Evolutionary conservation across 345 rosid genomes (phyloP).

Genomic region (Acer negundo): DNA sequence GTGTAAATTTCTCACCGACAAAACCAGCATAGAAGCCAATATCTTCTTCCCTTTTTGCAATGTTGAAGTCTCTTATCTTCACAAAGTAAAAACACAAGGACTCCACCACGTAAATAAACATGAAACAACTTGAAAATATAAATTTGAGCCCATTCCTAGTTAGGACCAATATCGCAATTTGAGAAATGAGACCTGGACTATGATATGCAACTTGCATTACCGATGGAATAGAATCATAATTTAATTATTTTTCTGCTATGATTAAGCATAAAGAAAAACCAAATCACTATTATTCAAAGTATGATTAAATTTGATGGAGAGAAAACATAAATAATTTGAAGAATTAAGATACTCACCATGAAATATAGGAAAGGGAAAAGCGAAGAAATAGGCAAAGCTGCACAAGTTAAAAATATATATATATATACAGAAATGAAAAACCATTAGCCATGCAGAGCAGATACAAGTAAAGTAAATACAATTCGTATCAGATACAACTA

Average conservation of each 20-base stretch:
- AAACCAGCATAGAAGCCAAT: conserved; percentile 89
- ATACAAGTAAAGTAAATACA: background rate
- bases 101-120: background rate
- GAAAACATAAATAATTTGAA: background rate
- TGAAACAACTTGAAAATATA: background rate
- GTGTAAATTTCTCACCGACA: conserved; percentile 45
- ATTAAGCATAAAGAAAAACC: background rate
- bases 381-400: conserved; percentile 80
- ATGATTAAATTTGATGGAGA: too few relatives aligned
- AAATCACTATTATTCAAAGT: background rate
- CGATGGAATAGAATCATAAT: background rate
- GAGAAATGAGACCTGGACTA: background rate
- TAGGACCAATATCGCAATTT: background rate
- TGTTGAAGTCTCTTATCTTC: conserved; percentile 72
- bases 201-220: background rate
- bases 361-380: conserved; percentile 83
- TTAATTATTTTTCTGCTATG: background rate
- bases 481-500: too few relatives aligned
- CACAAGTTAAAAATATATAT: conserved; percentile 20
- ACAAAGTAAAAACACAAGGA: conserved; percentile 12
- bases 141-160: background rate
- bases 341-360: conserved; percentile 50
- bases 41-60: conserved; percentile 80
- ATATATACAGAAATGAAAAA: background rate
- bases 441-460: background rate